phyloP scores from a whole-genome alignment of 2,329 filamentous ascomycete genomes.

The Paracorniculantispora psalliotae region DNA sequence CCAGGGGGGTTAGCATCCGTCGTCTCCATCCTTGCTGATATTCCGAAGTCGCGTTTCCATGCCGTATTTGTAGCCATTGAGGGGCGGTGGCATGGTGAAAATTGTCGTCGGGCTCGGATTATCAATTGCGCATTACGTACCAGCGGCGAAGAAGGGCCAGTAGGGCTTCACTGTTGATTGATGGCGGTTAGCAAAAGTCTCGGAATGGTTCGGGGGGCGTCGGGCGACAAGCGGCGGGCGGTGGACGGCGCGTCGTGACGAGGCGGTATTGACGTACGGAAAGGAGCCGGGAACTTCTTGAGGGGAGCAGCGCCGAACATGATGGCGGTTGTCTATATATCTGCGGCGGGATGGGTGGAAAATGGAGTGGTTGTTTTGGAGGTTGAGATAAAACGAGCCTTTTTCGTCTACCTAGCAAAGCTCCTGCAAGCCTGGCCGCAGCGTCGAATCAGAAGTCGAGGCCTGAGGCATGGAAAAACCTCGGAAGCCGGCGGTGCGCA shows the following conservation, averaged over 20 bases:
- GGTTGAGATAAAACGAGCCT: slow-evolving; percentile 15
- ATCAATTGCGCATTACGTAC: slow-evolving; percentile 53
- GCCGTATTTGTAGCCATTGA: neutral
- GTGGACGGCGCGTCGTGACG: slow-evolving; percentile 4
- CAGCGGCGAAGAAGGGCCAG: slow-evolving; percentile 89
- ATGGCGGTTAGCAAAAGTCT: slow-evolving; percentile 17
- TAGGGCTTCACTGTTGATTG: slow-evolving; percentile 70
- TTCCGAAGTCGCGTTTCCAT: neutral
- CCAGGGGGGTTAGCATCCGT: slow-evolving; percentile 12
- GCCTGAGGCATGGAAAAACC: slow-evolving; percentile 10
- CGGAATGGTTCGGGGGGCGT: slow-evolving; percentile 2
- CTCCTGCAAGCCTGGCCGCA: slow-evolving; percentile 5
- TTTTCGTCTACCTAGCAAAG: slow-evolving; percentile 13
- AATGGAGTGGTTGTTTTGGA: slow-evolving; percentile 25
- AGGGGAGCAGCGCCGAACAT: slow-evolving; percentile 64
- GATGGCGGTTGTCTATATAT: slow-evolving; percentile 42
- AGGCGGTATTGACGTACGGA: slow-evolving; percentile 59
- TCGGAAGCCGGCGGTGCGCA: slow-evolving; percentile 8
- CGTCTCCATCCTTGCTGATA: neutral
- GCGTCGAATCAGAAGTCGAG: slow-evolving; percentile 9
- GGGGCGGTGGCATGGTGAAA: neutral
- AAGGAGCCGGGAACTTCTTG: slow-evolving; percentile 77
- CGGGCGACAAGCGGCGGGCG: neutral
- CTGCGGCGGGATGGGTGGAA: slow-evolving; percentile 31
- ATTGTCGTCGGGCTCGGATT: slow-evolving; percentile 9